phyloP scores from a whole-genome alignment of 1,284 basidiomycete species.

The Kwoniella shivajii region DNA sequence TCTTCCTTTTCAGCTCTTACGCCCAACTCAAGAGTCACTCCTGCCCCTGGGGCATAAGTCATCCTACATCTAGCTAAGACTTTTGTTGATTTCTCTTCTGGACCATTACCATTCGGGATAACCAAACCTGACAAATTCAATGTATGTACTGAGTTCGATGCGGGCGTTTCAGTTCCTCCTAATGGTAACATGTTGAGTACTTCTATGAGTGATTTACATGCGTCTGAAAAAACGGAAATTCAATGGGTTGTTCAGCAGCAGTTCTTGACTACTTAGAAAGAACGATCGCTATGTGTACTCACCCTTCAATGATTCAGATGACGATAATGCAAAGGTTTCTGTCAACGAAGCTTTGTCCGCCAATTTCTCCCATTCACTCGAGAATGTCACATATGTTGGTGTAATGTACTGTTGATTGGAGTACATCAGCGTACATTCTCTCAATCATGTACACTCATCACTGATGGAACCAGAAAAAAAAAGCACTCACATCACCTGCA shows the following conservation, averaged over 20 bases:
- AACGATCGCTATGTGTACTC: slow-evolving; percentile 40
- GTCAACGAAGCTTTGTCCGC: slow-evolving; percentile 72
- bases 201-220: slow-evolving; percentile 47
- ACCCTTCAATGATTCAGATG: slow-evolving; percentile 93
- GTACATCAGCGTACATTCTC: too few species aligned
- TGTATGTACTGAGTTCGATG: slow-evolving; percentile 86
- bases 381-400: slow-evolving; percentile 87
- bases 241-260: background rate
- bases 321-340: slow-evolving; percentile 91
- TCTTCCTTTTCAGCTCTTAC: slow-evolving; percentile 91
- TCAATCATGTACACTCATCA: too few species aligned
- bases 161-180: slow-evolving; percentile 80
- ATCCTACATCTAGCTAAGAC: slow-evolving; percentile 91
- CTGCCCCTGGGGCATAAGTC: slow-evolving; percentile 86
- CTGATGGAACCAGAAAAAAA: too few species aligned
- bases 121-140: slow-evolving; percentile 89
- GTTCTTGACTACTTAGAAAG: background rate
- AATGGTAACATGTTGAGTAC: slow-evolving; percentile 96
- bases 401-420: slow-evolving; percentile 77
- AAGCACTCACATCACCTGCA: slow-evolving; percentile 64
- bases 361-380: slow-evolving; percentile 92
- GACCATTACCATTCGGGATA: slow-evolving; percentile 65
- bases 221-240: slow-evolving; percentile 24
- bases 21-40: slow-evolving; percentile 91
- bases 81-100: slow-evolving; percentile 67